Base-by-base conservation (phyloP, 768 basidiomycete species). In the Boletus coccyginus region DNA sequence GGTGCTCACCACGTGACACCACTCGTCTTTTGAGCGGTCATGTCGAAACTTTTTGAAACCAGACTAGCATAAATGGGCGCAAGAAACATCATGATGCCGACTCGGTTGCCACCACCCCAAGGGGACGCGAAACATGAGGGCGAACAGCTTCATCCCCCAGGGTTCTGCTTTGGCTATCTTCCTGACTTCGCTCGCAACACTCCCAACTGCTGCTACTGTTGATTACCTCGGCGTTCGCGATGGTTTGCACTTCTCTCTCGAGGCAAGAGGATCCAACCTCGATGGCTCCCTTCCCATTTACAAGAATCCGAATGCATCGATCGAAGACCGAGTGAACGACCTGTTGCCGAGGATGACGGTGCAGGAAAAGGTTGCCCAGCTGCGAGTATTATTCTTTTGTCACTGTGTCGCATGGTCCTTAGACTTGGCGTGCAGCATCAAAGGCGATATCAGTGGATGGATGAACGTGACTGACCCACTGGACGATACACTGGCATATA, bases 281-380 rank as follows among this genome's bases (percentile, higher is more conserved):
- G 81, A 85, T 59, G 79, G 81, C 3, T 81, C 82, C 1, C 29
- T 74, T 7, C 83, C 86, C 0, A 62, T 74, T 0, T 87, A 87
- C 78, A 87, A 87, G 67, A 72, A 86, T 57, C 77, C 85, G 0
- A 75, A 77, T 1, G 84, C 83, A 1, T 48, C 77, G 82, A 63
- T 64, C 19, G 57, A 64, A 33, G 54, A 63, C 41, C 46, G 62
- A 0, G 78, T 89, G 16, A 78, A 81, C 12, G 87, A 87, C 58
- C 35, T 74, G 81, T 65, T 88, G 1, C 83, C 84, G 16, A 75
- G 86, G 7, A 88, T 89, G 86, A 82, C 82, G 0, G 50, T 88
- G 8, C 75, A 83, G 50, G 86, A 88, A 62, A 88, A 87, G 68
- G 84, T 86, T 19, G 65, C 86, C 1, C 86, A 87, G 60, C 65